phyloP scores from a whole-genome alignment of 2,329 filamentous ascomycete genomes.

The Aspergillus piperis region DNA sequence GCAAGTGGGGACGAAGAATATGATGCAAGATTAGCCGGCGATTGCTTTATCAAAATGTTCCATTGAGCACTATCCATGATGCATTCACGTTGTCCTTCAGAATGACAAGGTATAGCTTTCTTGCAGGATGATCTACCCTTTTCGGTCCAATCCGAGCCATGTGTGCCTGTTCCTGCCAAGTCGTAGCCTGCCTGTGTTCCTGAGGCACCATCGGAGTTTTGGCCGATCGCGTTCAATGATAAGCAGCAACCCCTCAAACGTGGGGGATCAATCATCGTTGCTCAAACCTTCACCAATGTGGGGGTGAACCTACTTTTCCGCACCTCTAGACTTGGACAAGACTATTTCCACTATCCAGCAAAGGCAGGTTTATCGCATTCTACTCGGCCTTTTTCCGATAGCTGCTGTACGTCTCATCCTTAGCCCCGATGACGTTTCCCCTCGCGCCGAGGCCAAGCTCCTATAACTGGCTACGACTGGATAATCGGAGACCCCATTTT shows the following conservation, averaged over 20 bases:
- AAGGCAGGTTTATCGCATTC: background rate
- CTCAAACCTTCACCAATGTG: background rate
- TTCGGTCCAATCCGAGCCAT: background rate
- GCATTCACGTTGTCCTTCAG: background rate
- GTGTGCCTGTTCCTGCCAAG: background rate
- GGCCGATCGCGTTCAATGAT: background rate
- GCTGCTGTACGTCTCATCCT: slow-evolving; percentile 13
- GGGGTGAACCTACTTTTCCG: background rate
- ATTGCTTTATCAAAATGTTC: background rate
- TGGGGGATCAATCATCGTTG: background rate
- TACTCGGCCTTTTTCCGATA: slow-evolving; percentile 21
- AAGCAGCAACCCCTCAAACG: background rate
- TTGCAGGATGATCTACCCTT: background rate
- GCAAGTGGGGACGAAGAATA: background rate
- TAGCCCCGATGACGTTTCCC: slow-evolving; percentile 17
- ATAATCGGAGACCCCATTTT: background rate
- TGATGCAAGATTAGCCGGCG: background rate
- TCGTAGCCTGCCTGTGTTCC: background rate
- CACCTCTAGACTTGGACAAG: background rate
- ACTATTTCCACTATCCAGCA: background rate
- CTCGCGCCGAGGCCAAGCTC: background rate
- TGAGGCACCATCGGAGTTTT: slow-evolving; percentile 1
- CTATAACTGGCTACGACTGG: background rate
- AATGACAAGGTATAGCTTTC: background rate
- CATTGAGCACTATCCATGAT: background rate